Percentiles rank a stretch among this genome's conserved stretches.
phyloP scores from a whole-genome alignment of 768 basidiomycete species.

The Tricholoma sp. region DNA sequence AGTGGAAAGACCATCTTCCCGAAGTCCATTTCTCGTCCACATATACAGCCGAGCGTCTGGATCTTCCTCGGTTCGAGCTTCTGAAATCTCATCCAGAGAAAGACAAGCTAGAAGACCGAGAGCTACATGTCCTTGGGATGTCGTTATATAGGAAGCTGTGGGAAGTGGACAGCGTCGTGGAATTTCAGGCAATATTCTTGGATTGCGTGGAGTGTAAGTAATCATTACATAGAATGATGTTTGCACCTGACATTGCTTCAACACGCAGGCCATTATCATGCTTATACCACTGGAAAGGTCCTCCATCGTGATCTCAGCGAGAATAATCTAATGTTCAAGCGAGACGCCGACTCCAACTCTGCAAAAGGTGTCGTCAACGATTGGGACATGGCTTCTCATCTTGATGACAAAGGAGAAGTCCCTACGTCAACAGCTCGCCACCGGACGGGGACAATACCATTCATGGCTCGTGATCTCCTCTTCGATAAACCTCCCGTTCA shows the following conservation, averaged over 20 bases:
- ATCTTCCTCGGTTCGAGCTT: constrained; percentile 5
- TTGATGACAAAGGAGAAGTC: constrained; percentile 6
- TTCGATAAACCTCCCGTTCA: background rate
- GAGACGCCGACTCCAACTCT: background rate
- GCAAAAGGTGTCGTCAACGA: constrained; percentile 23
- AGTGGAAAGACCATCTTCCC: constrained; percentile 12
- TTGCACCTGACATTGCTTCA: constrained; percentile 17
- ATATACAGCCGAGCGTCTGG: background rate
- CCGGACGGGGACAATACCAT: constrained; percentile 23
- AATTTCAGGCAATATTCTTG: constrained; percentile 23
- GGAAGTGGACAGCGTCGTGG: constrained; percentile 14
- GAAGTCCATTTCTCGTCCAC: constrained; percentile 2
- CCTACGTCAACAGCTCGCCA: constrained; percentile 11
- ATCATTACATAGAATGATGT: background rate
- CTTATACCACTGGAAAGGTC: constrained; percentile 10
- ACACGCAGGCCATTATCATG: constrained; percentile 6
- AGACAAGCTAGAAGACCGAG: constrained; percentile 4
- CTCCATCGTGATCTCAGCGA: constrained; percentile 29
- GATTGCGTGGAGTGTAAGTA: constrained; percentile 27
- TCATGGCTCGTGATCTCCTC: constrained; percentile 15
- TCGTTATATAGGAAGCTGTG: constrained; percentile 16
- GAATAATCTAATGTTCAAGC: constrained; percentile 23
- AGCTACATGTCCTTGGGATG: constrained; percentile 14
- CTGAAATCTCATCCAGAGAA: background rate
- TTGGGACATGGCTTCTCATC: constrained; percentile 19